These are phyloP conservation scores for Fusarium coicis DNA, from an alignment of 2,329 filamentous ascomycete species.

Conservation along the genomic window DNA sequence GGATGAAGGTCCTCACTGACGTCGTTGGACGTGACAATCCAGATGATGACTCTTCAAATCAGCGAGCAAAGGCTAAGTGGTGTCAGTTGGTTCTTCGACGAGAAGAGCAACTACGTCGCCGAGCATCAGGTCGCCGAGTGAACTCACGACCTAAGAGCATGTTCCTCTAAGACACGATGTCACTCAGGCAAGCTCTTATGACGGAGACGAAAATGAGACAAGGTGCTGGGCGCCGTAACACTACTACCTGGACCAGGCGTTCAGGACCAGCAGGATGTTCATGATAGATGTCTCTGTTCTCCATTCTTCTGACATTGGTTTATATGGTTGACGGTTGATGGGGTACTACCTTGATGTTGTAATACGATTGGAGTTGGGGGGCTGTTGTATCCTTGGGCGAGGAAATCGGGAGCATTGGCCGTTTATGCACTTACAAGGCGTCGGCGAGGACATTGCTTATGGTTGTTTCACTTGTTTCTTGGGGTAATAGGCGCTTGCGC, in stretches of 20 bases:
- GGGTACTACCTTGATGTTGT: constrained; percentile 38
- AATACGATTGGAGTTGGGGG: constrained; percentile 45
- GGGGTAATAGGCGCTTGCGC: constrained; percentile 36
- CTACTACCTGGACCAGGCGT: constrained; percentile 45
- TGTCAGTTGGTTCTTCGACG: constrained; percentile 74
- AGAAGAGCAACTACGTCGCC: constrained; percentile 68
- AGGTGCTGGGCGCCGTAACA: constrained; percentile 38
- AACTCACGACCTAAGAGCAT: constrained; percentile 70
- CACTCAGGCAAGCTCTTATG: constrained; percentile 5
- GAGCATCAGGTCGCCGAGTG: constrained; percentile 62
- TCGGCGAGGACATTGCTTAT: constrained; percentile 38
- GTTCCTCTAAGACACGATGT: constrained; percentile 54
- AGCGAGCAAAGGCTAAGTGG: constrained; percentile 68
- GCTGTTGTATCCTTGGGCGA: constrained; percentile 33
- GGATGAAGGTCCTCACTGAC: constrained; percentile 90
- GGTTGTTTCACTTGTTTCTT: constrained; percentile 26
- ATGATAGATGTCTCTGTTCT: constrained; percentile 41
- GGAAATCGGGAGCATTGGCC: constrained; percentile 39
- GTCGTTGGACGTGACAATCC: constrained; percentile 67
- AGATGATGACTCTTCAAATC: constrained; percentile 57
- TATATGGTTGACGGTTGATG: constrained; percentile 33
- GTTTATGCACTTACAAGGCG: constrained; percentile 46
- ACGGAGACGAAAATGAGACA: constrained; percentile 35
- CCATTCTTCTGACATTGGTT: constrained; percentile 30
- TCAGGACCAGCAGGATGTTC: constrained; percentile 35